Conservation (phyloP, 352 stramenopile species). For the Pilasporangium apinafurcum region DNA sequence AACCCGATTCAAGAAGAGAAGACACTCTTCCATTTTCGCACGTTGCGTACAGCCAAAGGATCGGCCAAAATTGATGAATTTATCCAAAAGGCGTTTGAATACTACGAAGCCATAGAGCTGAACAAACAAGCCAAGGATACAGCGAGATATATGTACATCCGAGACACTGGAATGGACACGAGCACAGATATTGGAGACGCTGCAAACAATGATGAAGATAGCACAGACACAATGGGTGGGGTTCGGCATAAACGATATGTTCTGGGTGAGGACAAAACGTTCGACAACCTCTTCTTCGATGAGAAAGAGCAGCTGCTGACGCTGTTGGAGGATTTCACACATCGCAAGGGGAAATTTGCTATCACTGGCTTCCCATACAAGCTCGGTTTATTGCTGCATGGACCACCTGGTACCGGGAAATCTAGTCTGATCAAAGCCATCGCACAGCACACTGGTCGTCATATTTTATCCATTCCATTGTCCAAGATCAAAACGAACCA, state of each 20-base stretch:
- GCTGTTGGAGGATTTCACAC: slow-evolving; percentile 49
- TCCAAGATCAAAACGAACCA: slow-evolving; percentile 43
- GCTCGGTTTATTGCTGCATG: slow-evolving; percentile 66
- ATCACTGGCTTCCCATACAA: slow-evolving; percentile 81
- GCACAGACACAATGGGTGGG: slow-evolving; percentile 1
- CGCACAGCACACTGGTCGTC: slow-evolving; percentile 42
- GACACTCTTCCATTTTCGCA: slow-evolving; percentile 9
- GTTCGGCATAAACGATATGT: slow-evolving; percentile 54
- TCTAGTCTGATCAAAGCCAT: slow-evolving; percentile 80
- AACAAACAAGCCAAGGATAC: slow-evolving; percentile 15
- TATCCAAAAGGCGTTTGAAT: slow-evolving; percentile 14
- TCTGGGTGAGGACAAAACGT: slow-evolving; percentile 75
- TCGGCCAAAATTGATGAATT: slow-evolving; percentile 18
- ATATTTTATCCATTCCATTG: slow-evolving; percentile 48
- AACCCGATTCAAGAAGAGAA: slow-evolving; percentile 12
- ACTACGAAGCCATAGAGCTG: slow-evolving; percentile 20
- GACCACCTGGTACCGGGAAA: slow-evolving; percentile 74
- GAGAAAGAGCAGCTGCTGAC: slow-evolving; percentile 50
- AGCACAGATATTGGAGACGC: too few species aligned
- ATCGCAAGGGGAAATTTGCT: slow-evolving; percentile 52
- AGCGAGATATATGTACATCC: slow-evolving; percentile 28
- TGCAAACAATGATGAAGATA: not conserved
- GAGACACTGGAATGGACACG: too few species aligned
- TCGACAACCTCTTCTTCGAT: slow-evolving; percentile 70
- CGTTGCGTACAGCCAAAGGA: slow-evolving; percentile 7